Base-by-base conservation (phyloP, 2,329 filamentous ascomycete genomes). In the Colletotrichum somersetense region DNA sequence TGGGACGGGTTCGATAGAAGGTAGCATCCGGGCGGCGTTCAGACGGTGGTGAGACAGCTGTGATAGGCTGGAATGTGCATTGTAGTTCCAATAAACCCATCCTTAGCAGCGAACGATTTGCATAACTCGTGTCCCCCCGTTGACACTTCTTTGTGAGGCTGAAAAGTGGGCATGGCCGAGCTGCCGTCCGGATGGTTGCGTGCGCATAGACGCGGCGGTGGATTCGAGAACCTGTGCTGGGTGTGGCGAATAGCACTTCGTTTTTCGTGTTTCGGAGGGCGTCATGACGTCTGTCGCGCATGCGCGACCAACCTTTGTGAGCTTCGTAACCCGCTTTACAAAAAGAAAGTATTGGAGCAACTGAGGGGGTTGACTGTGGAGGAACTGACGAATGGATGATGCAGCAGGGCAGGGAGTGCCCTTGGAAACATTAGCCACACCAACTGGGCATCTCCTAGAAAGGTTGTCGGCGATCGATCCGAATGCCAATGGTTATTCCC, bases 391-490 rank as follows among this genome's bases (percentile, higher is more conserved):
- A 73, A 73, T 73, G 53, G 40, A 73, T 71, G 71, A 71, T 72
- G 67, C 67, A 73, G 67, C 67, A 73, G 67, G n/a, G 57, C 67
- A 73, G 62, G 71, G 67, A 67, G 57, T 14, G 42, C 67, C 71
- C 71, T 48, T 58, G 67, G 62, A 67, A 55, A 44, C 62, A 73
- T 52, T 67, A 72, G 71, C 71, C 71, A 73, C 71, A 72, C 62
- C 52, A 67, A 58, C 38, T 73, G 57, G 62, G 46, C 67, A 56
- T 57, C 70, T 72, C 70, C 66, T 65, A 69, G 66, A 65, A 65
- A 48, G 55, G 40, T 61, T 38, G 44, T 84, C 0, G 75, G 78
- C 18, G 80, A 81, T 18, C 74, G 62, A 44, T 76, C 79, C 4
- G 83, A 84, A 70, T 61, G 44, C 73, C 71, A 74, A 74, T 74